Percentiles rank a stretch among this genome's conserved stretches.
Evolutionary conservation across 2,329 filamentous ascomycete genomes (phyloP).

Genomic region (Amphichorda felina): DNA sequence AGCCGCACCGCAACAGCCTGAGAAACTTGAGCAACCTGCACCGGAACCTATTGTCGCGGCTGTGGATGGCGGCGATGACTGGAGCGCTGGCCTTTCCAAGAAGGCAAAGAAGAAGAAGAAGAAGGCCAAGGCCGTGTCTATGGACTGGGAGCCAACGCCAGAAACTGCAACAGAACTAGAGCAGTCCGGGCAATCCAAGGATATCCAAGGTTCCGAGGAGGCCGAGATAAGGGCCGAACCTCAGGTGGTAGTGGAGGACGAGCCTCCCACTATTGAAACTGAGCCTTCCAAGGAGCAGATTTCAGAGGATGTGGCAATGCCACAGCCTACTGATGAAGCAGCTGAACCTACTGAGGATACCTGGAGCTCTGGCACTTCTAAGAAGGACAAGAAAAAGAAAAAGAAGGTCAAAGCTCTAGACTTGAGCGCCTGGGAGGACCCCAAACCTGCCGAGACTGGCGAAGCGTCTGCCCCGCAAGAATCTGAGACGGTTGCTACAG

Average conservation of each 20-base stretch:
- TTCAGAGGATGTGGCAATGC: no score
- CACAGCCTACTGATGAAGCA: neutral
- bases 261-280: neutral
- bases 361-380: constrained; percentile 3
- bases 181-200: neutral
- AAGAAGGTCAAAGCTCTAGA: constrained; percentile 1
- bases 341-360: neutral
- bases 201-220: neutral
- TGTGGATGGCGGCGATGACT: neutral
- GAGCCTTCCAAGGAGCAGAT: neutral
- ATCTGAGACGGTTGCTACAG: no score
- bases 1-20: neutral
- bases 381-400: constrained; percentile 1
- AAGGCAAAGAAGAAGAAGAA: constrained; percentile 6
- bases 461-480: neutral
- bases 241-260: neutral
- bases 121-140: constrained; percentile 5
- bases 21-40: neutral
- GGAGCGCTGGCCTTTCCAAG: neutral
- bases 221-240: neutral
- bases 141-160: constrained; percentile 5
- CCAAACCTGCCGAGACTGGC: neutral
- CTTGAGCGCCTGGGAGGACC: neutral
- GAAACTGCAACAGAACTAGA: neutral
- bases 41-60: no score